Evolutionary conservation across 441 rosid species (phyloP), one percentile per base, ranked within the genome.

Genomic region (Theobroma grandiflorum): DNA sequence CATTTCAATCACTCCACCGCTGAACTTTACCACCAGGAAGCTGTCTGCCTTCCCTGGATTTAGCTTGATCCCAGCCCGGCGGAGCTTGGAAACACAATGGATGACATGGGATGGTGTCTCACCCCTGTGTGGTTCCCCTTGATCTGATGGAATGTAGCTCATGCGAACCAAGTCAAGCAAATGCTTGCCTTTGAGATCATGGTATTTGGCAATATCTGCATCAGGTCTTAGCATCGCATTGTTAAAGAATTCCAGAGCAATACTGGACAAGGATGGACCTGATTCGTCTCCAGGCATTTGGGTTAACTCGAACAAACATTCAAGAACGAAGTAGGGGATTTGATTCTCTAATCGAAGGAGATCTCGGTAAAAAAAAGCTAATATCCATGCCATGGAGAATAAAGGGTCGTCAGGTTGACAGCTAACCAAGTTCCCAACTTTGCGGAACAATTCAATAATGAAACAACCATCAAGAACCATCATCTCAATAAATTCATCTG

Each of bases 31-130:
- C 81, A 87, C 89, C 59, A 90, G 70, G 73, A 88, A 83, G 31
- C 86, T 84, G 33, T 69, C 81, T 18, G 82, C 45, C 72, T 79
- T 64, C 84, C 78, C 83, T 4, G 80, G 86, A 73, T 68, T 61
- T 78, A 90, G 87, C 50, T 58, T 43, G 26, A 89, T 87, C 57
- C 94, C 94, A 0, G 88, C 86, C 1, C 66, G 74, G 55, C 81
- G 83, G 70, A 91, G 92, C 84, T 89, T 89, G 2, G 95, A 87
- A 52, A 92, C 59, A 63, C 87, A 0, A 89, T 90, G 1, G 91
- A 84, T 33, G 79, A 85, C 71, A 89, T 83, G 42, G 84, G 26
- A n/a, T 9, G 31, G 50, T 43, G 72, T n/a, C 8, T 68, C 22
- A 16, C 31, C 22, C 31, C 37, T 88, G 87, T 20, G 70, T 63